Percentiles rank a stretch among this genome's conserved stretches.
These are phyloP conservation scores for Phytophthora citrophthora DNA, from an alignment of 352 stramenopile genomes.

Conservation along the genomic window DNA sequence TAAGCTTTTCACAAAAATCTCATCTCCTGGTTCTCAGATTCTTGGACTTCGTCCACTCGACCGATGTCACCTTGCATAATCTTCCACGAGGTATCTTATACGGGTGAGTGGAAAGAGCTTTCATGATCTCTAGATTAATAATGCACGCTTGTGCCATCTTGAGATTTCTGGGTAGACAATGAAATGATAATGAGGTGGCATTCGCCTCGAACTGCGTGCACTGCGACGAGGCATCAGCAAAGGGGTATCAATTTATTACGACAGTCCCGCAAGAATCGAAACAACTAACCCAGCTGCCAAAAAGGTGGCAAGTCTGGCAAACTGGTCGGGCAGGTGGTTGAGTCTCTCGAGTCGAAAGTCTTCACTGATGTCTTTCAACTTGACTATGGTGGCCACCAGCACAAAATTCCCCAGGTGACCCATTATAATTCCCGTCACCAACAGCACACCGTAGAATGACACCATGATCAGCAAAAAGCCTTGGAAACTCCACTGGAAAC, in stretches of 20 bases:
- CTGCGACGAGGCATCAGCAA: no score
- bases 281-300: slow-evolving; percentile 55
- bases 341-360: slow-evolving; percentile 75
- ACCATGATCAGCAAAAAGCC: slow-evolving; percentile 69
- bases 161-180: no score
- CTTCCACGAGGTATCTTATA: no score
- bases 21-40: no score
- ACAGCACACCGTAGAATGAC: slow-evolving; percentile 58
- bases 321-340: slow-evolving; percentile 55
- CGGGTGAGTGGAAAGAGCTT: no score
- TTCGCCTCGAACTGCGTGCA: no score
- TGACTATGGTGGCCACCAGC: slow-evolving; percentile 59
- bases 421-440: slow-evolving; percentile 52
- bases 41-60: no score
- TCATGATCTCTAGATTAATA: no score
- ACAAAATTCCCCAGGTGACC: slow-evolving; percentile 75
- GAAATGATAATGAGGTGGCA: no score
- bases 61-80: no score
- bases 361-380: slow-evolving; percentile 74
- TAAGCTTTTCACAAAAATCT: no score
- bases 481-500: slow-evolving; percentile 70
- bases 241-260: slow-evolving; percentile 7
- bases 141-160: no score
- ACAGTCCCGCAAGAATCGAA: slow-evolving; percentile 59
- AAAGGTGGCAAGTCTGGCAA: slow-evolving; percentile 51